Conservation (phyloP, 177 flowering plant genomes). For the Vitis hybrid region DNA sequence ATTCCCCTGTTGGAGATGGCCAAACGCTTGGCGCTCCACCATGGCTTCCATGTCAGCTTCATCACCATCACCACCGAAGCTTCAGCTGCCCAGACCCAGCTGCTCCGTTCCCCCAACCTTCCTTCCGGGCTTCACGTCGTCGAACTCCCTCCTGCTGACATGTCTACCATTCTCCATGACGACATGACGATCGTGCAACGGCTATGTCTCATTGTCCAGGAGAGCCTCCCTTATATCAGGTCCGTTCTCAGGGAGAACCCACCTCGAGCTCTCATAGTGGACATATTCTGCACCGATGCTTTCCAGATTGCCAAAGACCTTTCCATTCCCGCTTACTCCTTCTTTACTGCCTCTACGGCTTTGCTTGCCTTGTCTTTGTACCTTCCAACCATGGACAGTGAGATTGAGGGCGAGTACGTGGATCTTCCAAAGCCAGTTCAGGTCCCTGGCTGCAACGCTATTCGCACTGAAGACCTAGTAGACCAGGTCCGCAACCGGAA, state of each 20-base stretch:
- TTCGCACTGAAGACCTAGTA: constrained; percentile 18
- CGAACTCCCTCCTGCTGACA: constrained; percentile 30
- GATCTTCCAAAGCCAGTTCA: constrained; percentile 32
- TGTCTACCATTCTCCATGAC: constrained; percentile 11
- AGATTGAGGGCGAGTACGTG: constrained; percentile 27
- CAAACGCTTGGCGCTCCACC: constrained; percentile 33
- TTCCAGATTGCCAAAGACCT: constrained; percentile 25
- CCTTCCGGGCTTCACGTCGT: constrained; percentile 28
- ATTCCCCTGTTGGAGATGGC: constrained; percentile 42
- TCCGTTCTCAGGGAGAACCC: constrained; percentile 11
- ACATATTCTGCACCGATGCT: constrained; percentile 35
- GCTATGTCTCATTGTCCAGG: constrained; percentile 11
- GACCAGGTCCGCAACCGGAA: constrained; percentile 30
- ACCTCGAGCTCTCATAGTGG: constrained; percentile 25
- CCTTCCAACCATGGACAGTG: constrained; percentile 28
- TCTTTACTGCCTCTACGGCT: constrained; percentile 24
- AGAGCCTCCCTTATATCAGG: constrained; percentile 17
- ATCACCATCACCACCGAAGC: constrained; percentile 28
- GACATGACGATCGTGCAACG: constrained; percentile 13
- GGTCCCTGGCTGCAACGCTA: constrained; percentile 31
- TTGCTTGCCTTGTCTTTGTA: constrained; percentile 26
- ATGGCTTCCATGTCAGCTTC: constrained; percentile 32
- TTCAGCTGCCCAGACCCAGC: constrained; percentile 28
- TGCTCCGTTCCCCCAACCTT: constrained; percentile 22
- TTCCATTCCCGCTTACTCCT: constrained; percentile 26